A percentile compares a stretch with the other conserved stretches of the same genome.
Evolutionary conservation across 257 asterid genomes (phyloP).

Genomic region (Solanum bulbocastanum): DNA sequence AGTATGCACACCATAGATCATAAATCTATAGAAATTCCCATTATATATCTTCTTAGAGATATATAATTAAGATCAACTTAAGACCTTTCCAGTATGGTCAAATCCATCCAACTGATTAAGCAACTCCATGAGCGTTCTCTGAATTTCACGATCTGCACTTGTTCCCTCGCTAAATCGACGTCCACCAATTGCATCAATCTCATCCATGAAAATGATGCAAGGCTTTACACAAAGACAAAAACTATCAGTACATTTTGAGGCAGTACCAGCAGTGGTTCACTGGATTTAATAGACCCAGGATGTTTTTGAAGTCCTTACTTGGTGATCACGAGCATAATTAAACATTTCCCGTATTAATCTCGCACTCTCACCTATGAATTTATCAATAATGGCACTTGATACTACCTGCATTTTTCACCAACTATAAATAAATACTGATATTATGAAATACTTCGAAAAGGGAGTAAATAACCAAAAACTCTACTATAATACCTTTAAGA

Average conservation of each 20-base stretch:
- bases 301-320: constrained; percentile 33
- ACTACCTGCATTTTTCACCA: constrained; percentile 48
- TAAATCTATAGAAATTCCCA: neutral
- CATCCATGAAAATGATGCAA: constrained; percentile 98
- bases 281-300: neutral
- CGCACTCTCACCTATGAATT: constrained; percentile 93
- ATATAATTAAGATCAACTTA: neutral
- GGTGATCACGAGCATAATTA: constrained; percentile 94
- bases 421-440: neutral
- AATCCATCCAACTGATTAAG: constrained; percentile 94
- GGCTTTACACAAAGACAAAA: constrained; percentile 37
- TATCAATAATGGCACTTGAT: constrained; percentile 91
- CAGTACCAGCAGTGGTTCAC: neutral
- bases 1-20: neutral
- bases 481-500: constrained; percentile 50
- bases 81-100: constrained; percentile 97
- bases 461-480: neutral
- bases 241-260: neutral
- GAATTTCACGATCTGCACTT: constrained; percentile 97
- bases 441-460: neutral
- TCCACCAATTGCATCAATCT: constrained; percentile 96
- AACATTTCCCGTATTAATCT: constrained; percentile 87
- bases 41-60: neutral
- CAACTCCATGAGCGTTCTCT: constrained; percentile 92
- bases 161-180: constrained; percentile 97